A percentile compares a stretch with the other conserved stretches of the same genome.
Evolutionary conservation across 2,329 filamentous ascomycete genomes (phyloP).

Genomic region (Microcera coccophila): DNA sequence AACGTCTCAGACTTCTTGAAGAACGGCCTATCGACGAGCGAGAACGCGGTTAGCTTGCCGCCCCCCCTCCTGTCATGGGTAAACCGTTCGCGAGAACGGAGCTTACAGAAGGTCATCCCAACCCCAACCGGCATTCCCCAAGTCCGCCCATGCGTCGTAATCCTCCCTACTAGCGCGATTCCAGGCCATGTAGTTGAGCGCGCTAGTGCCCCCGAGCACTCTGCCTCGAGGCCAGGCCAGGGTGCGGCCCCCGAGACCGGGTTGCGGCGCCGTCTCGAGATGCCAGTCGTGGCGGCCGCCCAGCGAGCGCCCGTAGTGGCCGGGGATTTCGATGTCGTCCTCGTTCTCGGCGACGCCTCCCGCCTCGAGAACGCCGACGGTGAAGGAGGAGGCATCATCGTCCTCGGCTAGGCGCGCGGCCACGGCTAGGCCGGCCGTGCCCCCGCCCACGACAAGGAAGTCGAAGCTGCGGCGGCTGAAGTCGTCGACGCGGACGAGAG

Average conservation of each 20-base stretch:
- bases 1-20: slow-evolving; percentile 50
- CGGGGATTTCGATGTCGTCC: slow-evolving; percentile 38
- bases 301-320: slow-evolving; percentile 33
- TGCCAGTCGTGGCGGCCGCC: slow-evolving; percentile 40
- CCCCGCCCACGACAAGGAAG: slow-evolving; percentile 49
- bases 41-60: slow-evolving; percentile 5
- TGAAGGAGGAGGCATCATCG: slow-evolving; percentile 21
- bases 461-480: slow-evolving; percentile 27
- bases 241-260: slow-evolving; percentile 35
- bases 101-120: slow-evolving; percentile 43
- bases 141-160: slow-evolving; percentile 53
- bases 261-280: slow-evolving; percentile 38
- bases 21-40: slow-evolving; percentile 37
- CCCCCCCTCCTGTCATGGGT: neutral
- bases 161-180: slow-evolving; percentile 45
- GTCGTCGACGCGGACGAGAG: slow-evolving; percentile 11
- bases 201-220: slow-evolving; percentile 60
- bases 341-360: slow-evolving; percentile 27
- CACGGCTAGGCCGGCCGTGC: slow-evolving; percentile 51
- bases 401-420: slow-evolving; percentile 46
- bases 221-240: slow-evolving; percentile 42
- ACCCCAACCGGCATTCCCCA: slow-evolving; percentile 58
- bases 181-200: slow-evolving; percentile 57
- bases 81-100: neutral
- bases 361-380: slow-evolving; percentile 32